Evolutionary conservation across 176 grass and related monocot species (phyloP).

Genomic region (Urochloa ruziziensis): DNA sequence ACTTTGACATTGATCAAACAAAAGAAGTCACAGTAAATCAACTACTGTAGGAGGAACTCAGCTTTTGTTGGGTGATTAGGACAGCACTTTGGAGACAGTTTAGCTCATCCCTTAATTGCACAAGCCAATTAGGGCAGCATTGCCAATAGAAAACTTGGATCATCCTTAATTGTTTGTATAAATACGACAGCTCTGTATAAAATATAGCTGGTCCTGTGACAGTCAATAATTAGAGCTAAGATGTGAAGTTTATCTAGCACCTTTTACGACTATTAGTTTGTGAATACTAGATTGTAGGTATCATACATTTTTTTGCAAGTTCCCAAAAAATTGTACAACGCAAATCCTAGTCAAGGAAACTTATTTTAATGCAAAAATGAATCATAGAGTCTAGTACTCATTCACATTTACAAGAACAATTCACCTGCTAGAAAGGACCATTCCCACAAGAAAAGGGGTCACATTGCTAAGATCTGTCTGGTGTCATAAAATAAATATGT

Average conservation of each 20-base stretch:
- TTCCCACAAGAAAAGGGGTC: background rate
- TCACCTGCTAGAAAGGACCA: too few species aligned
- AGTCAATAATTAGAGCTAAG: background rate
- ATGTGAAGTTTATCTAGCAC: background rate
- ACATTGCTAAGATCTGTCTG: background rate
- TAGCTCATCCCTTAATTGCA: background rate
- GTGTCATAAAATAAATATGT: background rate
- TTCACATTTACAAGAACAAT: background rate
- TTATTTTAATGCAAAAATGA: background rate
- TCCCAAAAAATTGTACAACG: background rate
- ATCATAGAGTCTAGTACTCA: background rate
- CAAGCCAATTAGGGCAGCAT: background rate
- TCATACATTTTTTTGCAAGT: background rate
- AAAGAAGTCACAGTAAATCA: background rate
- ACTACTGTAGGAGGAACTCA: background rate
- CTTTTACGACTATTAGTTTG: background rate
- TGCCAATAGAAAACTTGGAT: background rate
- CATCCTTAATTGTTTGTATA: background rate
- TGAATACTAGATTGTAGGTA: background rate
- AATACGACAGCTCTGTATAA: background rate
- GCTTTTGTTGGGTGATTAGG: background rate
- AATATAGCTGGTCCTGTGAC: background rate
- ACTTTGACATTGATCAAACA: background rate
- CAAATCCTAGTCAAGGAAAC: background rate
- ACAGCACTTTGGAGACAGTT: constrained; percentile 1